Conservation (phyloP, 306 rosid species). For the Acacia confusa region DNA sequence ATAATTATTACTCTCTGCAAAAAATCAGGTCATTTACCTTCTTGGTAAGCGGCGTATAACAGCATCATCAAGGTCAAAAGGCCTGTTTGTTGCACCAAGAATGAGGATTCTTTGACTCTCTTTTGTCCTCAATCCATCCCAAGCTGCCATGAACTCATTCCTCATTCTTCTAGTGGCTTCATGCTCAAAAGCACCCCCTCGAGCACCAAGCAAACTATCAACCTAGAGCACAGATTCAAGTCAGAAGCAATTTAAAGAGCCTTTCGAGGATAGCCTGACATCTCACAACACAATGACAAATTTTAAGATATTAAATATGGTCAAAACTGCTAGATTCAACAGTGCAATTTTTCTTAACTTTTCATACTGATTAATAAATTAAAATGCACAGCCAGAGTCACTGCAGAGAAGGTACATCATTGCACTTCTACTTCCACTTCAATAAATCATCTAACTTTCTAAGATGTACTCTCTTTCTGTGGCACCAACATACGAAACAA, state of each 20-base stretch:
- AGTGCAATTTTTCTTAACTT: not conserved
- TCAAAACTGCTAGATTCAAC: not conserved
- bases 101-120: slow-evolving; percentile 90
- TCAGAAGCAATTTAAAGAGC: slow-evolving; percentile 24
- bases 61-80: slow-evolving; percentile 97
- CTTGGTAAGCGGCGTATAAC: slow-evolving; percentile 98
- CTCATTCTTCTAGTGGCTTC: slow-evolving; percentile 99
- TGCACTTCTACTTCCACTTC: not conserved
- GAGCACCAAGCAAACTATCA: slow-evolving; percentile 99
- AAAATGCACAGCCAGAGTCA: not conserved
- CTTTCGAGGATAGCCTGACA: not conserved
- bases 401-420: not conserved
- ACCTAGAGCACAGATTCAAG: slow-evolving; percentile 52
- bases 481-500: not conserved
- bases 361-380: slow-evolving; percentile 17
- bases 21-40: slow-evolving; percentile 49
- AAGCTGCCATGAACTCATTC: slow-evolving; percentile 99
- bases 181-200: slow-evolving; percentile 97
- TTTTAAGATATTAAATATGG: not conserved
- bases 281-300: not conserved
- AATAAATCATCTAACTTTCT: not conserved
- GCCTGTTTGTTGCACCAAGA: slow-evolving; percentile 97
- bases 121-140: slow-evolving; percentile 98
- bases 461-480: not conserved
- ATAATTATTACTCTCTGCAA: not conserved